Evolutionary conservation across 306 rosid species (phyloP).

Genomic region (Hippophae gyantsensis): DNA sequence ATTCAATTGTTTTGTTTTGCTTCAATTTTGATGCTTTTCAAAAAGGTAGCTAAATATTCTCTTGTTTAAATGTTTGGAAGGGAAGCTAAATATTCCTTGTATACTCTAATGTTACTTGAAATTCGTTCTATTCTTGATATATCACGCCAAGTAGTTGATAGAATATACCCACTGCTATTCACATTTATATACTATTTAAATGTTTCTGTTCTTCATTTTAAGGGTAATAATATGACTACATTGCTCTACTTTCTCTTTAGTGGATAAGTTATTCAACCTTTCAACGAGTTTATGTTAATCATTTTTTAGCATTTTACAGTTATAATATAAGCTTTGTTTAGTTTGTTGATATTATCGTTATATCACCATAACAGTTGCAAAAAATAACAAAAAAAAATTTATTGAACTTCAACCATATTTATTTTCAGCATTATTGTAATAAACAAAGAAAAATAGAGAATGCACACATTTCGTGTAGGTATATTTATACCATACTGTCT

Average conservation of each 20-base stretch:
- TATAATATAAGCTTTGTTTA: slow-evolving; percentile 11
- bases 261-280: neutral
- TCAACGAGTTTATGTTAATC: neutral
- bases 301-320: slow-evolving; percentile 11
- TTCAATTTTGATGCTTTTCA: no score
- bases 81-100: neutral
- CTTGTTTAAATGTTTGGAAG: neutral
- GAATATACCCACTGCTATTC: neutral
- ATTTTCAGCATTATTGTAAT: slow-evolving; percentile 5
- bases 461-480: neutral
- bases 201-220: neutral
- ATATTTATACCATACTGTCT: neutral
- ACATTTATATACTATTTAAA: neutral
- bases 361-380: slow-evolving; percentile 21
- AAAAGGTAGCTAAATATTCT: neutral
- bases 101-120: neutral
- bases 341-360: slow-evolving; percentile 20
- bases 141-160: neutral
- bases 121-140: neutral
- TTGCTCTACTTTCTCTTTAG: neutral
- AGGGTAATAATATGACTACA: neutral
- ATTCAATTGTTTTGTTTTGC: no score
- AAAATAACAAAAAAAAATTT: no score
- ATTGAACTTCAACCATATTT: neutral
- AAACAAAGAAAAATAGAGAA: slow-evolving; percentile 7